These are phyloP conservation scores for Aspergillus novoparasiticus DNA, from an alignment of 2,329 filamentous ascomycete genomes.

Conservation along the genomic window DNA sequence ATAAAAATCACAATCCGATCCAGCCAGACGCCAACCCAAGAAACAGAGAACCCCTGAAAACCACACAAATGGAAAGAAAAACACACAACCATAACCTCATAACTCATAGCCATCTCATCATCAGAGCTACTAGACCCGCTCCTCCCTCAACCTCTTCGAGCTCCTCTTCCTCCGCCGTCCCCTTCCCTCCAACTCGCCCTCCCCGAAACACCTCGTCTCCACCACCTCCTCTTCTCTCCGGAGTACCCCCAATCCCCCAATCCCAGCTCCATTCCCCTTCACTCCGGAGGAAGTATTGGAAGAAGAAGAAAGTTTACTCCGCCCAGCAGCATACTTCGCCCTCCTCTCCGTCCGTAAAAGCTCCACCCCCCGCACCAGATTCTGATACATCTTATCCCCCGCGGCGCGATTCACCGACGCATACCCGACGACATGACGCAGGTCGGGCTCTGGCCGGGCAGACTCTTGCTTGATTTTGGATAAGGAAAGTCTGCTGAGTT, in stretches of 20 bases:
- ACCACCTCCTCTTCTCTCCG: background rate
- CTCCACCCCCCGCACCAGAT: background rate
- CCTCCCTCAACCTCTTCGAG: background rate
- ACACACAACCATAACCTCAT: background rate
- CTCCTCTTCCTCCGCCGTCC: background rate
- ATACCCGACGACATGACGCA: background rate
- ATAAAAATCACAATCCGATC: background rate
- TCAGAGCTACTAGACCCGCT: background rate
- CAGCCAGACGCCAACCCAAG: background rate
- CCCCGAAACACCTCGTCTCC: background rate
- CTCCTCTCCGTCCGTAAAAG: background rate
- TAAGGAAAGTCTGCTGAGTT: background rate
- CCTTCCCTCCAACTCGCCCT: background rate
- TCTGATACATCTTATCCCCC: conserved; percentile 4
- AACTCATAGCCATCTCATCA: background rate
- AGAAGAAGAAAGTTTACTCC: background rate
- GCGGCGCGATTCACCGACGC: background rate
- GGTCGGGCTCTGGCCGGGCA: background rate
- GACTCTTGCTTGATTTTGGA: background rate
- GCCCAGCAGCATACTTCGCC: background rate
- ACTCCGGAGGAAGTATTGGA: background rate
- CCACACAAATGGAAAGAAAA: background rate
- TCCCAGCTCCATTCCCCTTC: background rate
- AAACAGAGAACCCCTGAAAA: background rate
- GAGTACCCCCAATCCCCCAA: background rate